A percentile compares a stretch with the other conserved stretches of the same genome.
Conservation (phyloP, 176 grass and related monocot genomes). For the Themeda triandra region DNA sequence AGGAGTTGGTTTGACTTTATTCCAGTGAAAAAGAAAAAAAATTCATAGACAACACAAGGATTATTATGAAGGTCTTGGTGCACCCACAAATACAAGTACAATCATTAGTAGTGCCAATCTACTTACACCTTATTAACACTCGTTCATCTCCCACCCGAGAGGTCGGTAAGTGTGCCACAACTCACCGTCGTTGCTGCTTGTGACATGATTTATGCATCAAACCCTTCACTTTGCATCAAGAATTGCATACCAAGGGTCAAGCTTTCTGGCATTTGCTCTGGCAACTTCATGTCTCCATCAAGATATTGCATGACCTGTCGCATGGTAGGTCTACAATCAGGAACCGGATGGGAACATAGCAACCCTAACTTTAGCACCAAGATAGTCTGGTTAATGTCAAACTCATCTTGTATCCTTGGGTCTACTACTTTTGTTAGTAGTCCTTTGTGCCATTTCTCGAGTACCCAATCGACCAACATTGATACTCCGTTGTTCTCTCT, state of each 20-base stretch:
- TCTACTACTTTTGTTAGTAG: neutral
- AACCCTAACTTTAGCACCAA: neutral
- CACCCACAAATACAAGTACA: neutral
- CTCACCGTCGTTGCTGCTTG: neutral
- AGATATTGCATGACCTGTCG: constrained; percentile 28
- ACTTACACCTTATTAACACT: neutral
- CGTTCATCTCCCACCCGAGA: neutral
- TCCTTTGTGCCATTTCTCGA: neutral
- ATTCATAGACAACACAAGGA: no score
- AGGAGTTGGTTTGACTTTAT: no score
- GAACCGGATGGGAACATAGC: neutral
- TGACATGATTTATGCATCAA: constrained; percentile 15
- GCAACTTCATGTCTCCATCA: neutral
- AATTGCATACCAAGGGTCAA: neutral
- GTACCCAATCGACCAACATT: neutral
- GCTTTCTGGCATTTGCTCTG: neutral
- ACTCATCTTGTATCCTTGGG: neutral
- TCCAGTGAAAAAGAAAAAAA: no score
- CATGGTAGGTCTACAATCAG: neutral
- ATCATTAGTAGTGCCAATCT: neutral
- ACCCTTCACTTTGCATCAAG: neutral
- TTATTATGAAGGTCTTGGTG: no score
- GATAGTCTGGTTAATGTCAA: neutral
- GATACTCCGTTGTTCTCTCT: neutral
- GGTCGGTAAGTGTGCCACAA: neutral